Evolutionary conservation across 768 basidiomycete genomes (phyloP).

Genomic region (Trametes maxima): DNA sequence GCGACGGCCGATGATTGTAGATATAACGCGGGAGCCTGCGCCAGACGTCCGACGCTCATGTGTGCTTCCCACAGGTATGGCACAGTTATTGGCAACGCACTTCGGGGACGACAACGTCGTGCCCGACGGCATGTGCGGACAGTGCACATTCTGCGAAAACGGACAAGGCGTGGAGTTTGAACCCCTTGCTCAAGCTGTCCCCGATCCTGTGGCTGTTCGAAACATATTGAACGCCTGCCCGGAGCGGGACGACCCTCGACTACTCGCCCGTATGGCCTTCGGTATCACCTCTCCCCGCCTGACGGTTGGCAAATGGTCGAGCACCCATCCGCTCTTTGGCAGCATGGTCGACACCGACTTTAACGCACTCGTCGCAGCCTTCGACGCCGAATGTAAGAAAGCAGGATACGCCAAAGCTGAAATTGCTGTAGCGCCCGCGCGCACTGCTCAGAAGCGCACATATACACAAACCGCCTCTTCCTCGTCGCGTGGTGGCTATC

Average conservation of each 20-base stretch:
- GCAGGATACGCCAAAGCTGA: slow-evolving; percentile 33
- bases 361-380: slow-evolving; percentile 41
- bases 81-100: slow-evolving; percentile 44
- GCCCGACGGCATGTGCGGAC: slow-evolving; percentile 42
- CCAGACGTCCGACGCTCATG: background rate
- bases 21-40: slow-evolving; percentile 1
- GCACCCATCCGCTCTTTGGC: slow-evolving; percentile 45
- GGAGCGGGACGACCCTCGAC: slow-evolving; percentile 50
- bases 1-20: slow-evolving; percentile 43
- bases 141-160: slow-evolving; percentile 47
- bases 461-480: slow-evolving; percentile 17
- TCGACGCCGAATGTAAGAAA: slow-evolving; percentile 45
- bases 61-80: slow-evolving; percentile 37
- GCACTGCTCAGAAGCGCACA: slow-evolving; percentile 26
- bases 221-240: slow-evolving; percentile 45
- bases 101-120: slow-evolving; percentile 48
- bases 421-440: background rate
- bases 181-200: slow-evolving; percentile 20
- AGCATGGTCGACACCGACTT: slow-evolving; percentile 46
- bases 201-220: slow-evolving; percentile 36
- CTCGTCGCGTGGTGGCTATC: slow-evolving; percentile 3
- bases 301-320: slow-evolving; percentile 44
- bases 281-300: slow-evolving; percentile 50
- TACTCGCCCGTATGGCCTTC: slow-evolving; percentile 54
- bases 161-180: slow-evolving; percentile 39